Base-by-base conservation (phyloP, 129 eudicot species). In the Arctium minus region DNA sequence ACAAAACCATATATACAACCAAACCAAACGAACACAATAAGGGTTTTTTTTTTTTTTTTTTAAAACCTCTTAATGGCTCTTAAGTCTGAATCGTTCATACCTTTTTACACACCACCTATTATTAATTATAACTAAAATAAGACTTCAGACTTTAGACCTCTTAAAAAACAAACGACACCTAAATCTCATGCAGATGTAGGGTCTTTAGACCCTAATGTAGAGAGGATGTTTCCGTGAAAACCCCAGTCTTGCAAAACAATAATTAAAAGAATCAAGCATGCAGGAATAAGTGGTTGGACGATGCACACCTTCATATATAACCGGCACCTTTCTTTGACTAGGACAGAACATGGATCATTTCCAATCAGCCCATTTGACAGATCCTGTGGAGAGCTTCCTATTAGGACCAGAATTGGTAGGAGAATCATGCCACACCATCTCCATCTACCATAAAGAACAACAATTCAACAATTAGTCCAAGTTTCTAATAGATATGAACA, bases 341-440 rank as follows among this genome's bases (percentile, higher is more conserved):
- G 12, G 42, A 33, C 38, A 48, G 22, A 39, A 67, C 12, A 30
- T 22, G 29, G 44, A 76, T 83, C 74, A 86, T 79, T 67, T 81
- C 85, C 85, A 83, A 40, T 84, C 80, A 38, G 87, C 85, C 93
- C 89, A 89, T 78, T 81, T 80, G 64, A 70, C 79, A 72, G 92
- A 83, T 72, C 88, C 91, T 30, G 88, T 85, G 8, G 92, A 82
- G 79, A 73, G 79, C 56, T 88, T 93, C 86, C 88, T 86, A 82
- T 82, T 82, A 15, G 94, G 86, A 48, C 97, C 93, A 11, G 88
- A 76, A 83, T 44, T 85, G 73, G 85, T 86, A 0, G 92, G 78
- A 73, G 88, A 83, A 86, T 93, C 93, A 56, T 92, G 92, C 99
- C 99, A 95, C 42, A 87, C 87, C 89, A 88, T 82, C 88, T 95